Percentiles rank a stretch among this genome's conserved stretches.
Conservation (phyloP, 768 basidiomycete genomes). For the Neoboletus subvelutipes region DNA sequence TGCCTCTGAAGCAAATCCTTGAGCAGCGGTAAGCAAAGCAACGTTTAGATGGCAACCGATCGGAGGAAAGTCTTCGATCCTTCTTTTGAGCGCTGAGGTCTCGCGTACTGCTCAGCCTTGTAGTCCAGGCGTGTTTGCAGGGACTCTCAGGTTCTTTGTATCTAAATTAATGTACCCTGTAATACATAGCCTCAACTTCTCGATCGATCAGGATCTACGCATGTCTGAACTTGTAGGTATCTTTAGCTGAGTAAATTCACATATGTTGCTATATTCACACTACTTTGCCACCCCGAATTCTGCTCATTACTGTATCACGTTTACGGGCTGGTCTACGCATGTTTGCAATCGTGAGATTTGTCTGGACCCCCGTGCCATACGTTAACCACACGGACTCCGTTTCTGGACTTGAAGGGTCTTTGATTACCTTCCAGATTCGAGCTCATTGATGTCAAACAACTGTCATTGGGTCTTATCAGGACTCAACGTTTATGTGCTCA, state of each 20-base stretch:
- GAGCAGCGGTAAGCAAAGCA: not conserved
- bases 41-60: not conserved
- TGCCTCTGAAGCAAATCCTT: not conserved
- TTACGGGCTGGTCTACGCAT: not conserved
- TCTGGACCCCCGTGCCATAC: not conserved
- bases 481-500: not conserved
- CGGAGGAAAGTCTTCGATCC: not conserved
- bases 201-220: not conserved
- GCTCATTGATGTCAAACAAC: not conserved
- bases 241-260: too few species aligned
- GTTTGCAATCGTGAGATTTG: not conserved
- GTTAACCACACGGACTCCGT: not conserved
- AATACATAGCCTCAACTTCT: not conserved
- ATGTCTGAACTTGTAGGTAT: too few species aligned
- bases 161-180: not conserved
- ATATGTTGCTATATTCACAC: too few species aligned
- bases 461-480: not conserved
- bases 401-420: not conserved
- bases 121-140: not conserved
- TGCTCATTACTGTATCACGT: not conserved
- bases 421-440: not conserved
- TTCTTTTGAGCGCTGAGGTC: not conserved
- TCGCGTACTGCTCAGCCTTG: not conserved
- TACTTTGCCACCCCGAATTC: too few species aligned
- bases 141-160: not conserved